A percentile compares a stretch with the other conserved stretches of the same genome.
phyloP scores from a whole-genome alignment of 2,329 filamentous ascomycete genomes.

The Fusarium graminum region DNA sequence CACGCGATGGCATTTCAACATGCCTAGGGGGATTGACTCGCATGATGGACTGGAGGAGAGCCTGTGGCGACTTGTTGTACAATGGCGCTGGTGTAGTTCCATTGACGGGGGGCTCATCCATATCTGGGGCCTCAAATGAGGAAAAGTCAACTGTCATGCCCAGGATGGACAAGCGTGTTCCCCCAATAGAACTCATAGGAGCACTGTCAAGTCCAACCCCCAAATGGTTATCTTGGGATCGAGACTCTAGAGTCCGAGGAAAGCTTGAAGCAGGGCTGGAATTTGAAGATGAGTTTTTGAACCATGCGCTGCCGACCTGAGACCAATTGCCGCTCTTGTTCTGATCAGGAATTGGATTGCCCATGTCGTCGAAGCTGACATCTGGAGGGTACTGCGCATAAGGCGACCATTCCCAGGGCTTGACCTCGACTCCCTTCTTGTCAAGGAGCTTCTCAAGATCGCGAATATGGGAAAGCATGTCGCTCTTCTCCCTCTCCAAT shows the following conservation, averaged over 20 bases:
- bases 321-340: conserved; percentile 50
- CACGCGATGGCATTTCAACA: conserved; percentile 72
- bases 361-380: conserved; percentile 46
- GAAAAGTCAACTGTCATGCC: conserved; percentile 85
- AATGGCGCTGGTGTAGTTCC: conserved; percentile 59
- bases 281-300: conserved; percentile 52
- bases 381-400: conserved; percentile 49
- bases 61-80: conserved; percentile 79
- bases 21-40: conserved; percentile 69
- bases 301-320: conserved; percentile 52
- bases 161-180: conserved; percentile 81
- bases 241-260: conserved; percentile 56
- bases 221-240: conserved; percentile 72
- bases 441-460: conserved; percentile 76
- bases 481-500: conserved; percentile 78
- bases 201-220: conserved; percentile 74
- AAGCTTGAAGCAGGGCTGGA: conserved; percentile 45
- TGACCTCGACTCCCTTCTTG: conserved; percentile 71
- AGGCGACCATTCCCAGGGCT: conserved; percentile 59
- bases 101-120: conserved; percentile 66
- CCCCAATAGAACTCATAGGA: conserved; percentile 79
- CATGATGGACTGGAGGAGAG: conserved; percentile 75
- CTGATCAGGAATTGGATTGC: conserved; percentile 43
- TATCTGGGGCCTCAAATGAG: conserved; percentile 75
- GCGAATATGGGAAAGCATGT: conserved; percentile 74